A percentile compares a stretch with the other conserved stretches of the same genome.
Conservation (phyloP, 2,329 filamentous ascomycete genomes). For the Pseudofabraea citricarpa region DNA sequence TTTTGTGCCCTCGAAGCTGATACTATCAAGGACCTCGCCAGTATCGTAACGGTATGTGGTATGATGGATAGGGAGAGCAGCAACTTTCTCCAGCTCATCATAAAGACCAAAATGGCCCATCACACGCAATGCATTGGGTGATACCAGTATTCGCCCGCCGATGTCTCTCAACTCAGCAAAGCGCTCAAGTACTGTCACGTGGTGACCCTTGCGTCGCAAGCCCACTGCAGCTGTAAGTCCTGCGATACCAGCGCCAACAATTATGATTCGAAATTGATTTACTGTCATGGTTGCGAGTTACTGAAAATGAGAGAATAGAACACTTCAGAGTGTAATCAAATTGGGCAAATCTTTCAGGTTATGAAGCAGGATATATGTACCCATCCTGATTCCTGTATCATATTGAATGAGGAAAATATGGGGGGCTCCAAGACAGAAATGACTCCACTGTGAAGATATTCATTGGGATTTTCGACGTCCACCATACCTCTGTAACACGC, state of each 20-base stretch:
- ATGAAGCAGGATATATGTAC: too few species aligned
- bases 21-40: neutral
- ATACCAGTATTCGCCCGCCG: constrained; percentile 34
- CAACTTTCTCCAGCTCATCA: constrained; percentile 20
- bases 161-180: constrained; percentile 30
- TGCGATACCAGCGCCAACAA: constrained; percentile 29
- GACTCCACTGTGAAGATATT: too few species aligned
- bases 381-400: too few species aligned
- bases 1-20: neutral
- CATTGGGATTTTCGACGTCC: too few species aligned
- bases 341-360: too few species aligned
- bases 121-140: constrained; percentile 30
- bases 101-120: constrained; percentile 22
- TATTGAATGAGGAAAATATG: too few species aligned
- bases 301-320: too few species aligned
- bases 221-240: constrained; percentile 26
- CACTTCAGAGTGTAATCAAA: too few species aligned
- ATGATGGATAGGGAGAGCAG: neutral
- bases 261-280: constrained; percentile 18
- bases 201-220: constrained; percentile 22
- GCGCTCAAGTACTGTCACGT: constrained; percentile 23
- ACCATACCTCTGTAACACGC: too few species aligned
- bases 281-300: too few species aligned
- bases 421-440: too few species aligned
- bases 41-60: neutral